Base-by-base conservation (phyloP, 345 rosid genomes). In the Capsella bursapastoris region DNA sequence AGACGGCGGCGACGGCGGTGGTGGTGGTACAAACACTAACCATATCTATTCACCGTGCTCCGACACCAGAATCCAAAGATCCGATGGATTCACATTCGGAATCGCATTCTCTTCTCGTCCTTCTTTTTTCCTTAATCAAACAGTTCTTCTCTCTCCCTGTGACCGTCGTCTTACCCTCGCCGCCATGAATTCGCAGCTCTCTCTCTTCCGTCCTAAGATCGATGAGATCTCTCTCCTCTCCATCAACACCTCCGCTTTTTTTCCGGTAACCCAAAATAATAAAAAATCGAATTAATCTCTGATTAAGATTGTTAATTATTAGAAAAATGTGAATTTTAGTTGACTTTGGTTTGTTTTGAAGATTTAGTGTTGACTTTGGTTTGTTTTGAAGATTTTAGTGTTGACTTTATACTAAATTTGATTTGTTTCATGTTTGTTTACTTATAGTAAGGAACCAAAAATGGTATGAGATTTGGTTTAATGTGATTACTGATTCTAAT, bases 171-270 rank as follows among this genome's bases (percentile, higher is more conserved):
- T 89, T 22, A 44, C 87, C 6, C 91, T 93, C 51, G 72, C 89
- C 61, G 78, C 81, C 50, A 62, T 82, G 47, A 81, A 60, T 70
- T 74, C 97, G 44, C 97, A 89, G 84, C 79, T 90, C 81, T 80
- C 97, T 15, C 18, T 87, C 37, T 93, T 90, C 70, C 83, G 97
- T 58, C 97, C 98, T 55, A 89, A 87, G 68, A 82, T 93, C 38
- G 98, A 93, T 15, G 98, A 93, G 87, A 90, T 93, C 87, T 90
- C 98, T 55, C 93, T 93, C 22, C 98, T 93, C 74, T 86, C 97
- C n/a, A 74, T 93, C 83, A 93, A 93, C 74, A 74, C 95, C 66
- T 89, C 98, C 35, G 31, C 85, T 8, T 86, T 83, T 79, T 74
- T 64, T 43, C 92, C 87, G 68, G 89, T 85, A 71, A 50, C n/a